Conservation (phyloP, 176 grass and related monocot genomes). For the Aechmea fasciata region DNA sequence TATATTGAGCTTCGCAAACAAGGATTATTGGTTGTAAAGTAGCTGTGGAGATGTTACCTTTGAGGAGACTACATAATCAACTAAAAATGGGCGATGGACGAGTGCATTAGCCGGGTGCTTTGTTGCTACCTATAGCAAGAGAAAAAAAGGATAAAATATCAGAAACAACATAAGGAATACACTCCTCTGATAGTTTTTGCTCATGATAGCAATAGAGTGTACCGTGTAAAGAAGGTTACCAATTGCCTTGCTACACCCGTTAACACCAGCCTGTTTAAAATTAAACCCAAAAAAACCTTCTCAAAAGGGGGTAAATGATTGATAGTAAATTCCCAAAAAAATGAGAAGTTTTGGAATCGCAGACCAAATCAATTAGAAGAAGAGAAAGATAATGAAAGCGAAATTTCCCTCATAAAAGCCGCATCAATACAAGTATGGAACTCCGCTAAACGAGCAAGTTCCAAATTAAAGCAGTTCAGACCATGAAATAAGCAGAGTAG, state of each 20-base stretch:
- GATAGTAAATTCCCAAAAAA: not conserved
- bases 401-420: too few relatives aligned
- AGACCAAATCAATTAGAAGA: not conserved
- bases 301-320: too few relatives aligned
- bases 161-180: conserved; percentile 9
- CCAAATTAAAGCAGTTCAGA: not conserved
- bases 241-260: conserved; percentile 50
- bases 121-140: conserved; percentile 61
- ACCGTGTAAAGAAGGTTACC: conserved; percentile 85
- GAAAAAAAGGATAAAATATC: conserved; percentile 7
- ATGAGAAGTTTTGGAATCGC: not conserved
- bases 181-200: not conserved
- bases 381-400: too few relatives aligned
- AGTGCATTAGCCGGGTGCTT: conserved; percentile 83
- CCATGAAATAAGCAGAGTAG: too few relatives aligned
- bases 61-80: conserved; percentile 50
- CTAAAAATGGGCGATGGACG: conserved; percentile 61
- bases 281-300: not conserved
- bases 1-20: not conserved
- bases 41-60: conserved; percentile 33
- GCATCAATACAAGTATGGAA: too few relatives aligned
- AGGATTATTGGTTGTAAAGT: not conserved
- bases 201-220: conserved; percentile 4
- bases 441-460: too few relatives aligned
- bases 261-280: conserved; percentile 51